A percentile compares a stretch with the other conserved stretches of the same genome.
These are phyloP conservation scores for Allium cepa DNA, from an alignment of 106 monocot genomes.

Conservation along the genomic window DNA sequence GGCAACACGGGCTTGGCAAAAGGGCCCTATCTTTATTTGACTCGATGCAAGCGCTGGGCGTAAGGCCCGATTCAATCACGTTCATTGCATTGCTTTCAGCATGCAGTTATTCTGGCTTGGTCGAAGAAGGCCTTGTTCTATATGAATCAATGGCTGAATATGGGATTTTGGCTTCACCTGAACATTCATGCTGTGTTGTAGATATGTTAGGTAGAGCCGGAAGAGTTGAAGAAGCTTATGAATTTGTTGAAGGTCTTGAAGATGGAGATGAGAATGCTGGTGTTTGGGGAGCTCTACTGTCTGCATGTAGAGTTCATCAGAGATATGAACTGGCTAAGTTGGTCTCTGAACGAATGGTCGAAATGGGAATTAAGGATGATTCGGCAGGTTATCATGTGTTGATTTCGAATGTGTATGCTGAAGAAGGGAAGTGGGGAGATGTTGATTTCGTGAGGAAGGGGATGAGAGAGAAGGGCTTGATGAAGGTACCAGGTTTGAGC, in stretches of 20 bases:
- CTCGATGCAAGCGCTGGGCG: conserved; percentile 41
- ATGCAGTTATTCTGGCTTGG: conserved; percentile 74
- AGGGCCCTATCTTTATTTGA: conserved; percentile 65
- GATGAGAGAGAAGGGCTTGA: conserved; percentile 68
- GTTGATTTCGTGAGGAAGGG: conserved; percentile 60
- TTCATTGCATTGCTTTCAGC: conserved; percentile 75
- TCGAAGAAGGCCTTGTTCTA: conserved; percentile 70
- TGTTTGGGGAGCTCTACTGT: conserved; percentile 88
- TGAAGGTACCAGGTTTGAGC: conserved; percentile 71
- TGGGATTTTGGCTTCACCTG: conserved; percentile 39
- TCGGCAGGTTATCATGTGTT: conserved; percentile 68
- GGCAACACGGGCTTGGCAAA: conserved; percentile 68
- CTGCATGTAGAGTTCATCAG: conserved; percentile 70
- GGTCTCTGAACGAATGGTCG: conserved; percentile 51
- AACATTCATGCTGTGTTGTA: conserved; percentile 84
- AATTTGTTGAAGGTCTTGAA: conserved; percentile 51
- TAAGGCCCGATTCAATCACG: conserved; percentile 64
- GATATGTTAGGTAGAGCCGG: conserved; percentile 87
- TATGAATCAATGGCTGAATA: conserved; percentile 59
- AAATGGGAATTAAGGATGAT: conserved; percentile 32
- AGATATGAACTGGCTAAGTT: conserved; percentile 56
- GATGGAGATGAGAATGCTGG: conserved; percentile 31
- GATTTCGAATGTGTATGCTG: conserved; percentile 73
- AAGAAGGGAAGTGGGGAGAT: conserved; percentile 57
- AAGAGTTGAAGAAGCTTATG: conserved; percentile 80